Conservation (phyloP, 176 grass and related monocot genomes). For the Phyllostachys edulis region DNA sequence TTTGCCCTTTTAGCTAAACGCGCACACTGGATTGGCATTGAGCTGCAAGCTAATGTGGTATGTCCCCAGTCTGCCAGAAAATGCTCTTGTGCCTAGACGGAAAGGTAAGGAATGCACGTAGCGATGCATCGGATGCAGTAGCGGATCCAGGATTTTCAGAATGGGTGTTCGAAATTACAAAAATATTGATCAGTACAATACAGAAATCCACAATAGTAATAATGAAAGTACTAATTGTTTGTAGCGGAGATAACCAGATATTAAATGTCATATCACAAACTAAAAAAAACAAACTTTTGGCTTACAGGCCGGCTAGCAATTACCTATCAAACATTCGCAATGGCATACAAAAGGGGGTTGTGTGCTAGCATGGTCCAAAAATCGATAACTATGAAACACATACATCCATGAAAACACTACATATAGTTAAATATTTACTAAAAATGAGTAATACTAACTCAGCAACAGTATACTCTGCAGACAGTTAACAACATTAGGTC, state of each 20-base stretch:
- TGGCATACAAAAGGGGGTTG: too few species aligned
- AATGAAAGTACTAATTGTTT: too few species aligned
- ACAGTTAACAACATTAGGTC: background rate
- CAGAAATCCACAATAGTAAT: too few species aligned
- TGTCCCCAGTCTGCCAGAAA: too few species aligned
- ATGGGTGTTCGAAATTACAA: too few species aligned
- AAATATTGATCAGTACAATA: too few species aligned
- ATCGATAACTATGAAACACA: background rate
- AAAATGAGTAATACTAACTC: background rate
- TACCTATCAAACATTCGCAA: conserved; percentile 21
- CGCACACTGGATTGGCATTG: background rate
- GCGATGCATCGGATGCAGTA: too few species aligned
- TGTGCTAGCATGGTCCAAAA: too few species aligned
- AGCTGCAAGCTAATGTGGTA: background rate
- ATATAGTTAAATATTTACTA: background rate
- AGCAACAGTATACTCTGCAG: background rate
- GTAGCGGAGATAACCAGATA: background rate
- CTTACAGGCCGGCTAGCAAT: background rate
- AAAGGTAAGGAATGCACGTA: too few species aligned
- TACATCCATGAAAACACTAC: background rate
- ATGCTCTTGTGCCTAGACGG: too few species aligned
- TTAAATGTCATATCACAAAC: conserved; percentile 4
- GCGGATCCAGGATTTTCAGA: too few species aligned
- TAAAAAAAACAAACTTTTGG: background rate
- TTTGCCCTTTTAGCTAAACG: background rate